Conservation (phyloP, 2,329 filamentous ascomycete genomes). For the Aspergillus udagawae region DNA sequence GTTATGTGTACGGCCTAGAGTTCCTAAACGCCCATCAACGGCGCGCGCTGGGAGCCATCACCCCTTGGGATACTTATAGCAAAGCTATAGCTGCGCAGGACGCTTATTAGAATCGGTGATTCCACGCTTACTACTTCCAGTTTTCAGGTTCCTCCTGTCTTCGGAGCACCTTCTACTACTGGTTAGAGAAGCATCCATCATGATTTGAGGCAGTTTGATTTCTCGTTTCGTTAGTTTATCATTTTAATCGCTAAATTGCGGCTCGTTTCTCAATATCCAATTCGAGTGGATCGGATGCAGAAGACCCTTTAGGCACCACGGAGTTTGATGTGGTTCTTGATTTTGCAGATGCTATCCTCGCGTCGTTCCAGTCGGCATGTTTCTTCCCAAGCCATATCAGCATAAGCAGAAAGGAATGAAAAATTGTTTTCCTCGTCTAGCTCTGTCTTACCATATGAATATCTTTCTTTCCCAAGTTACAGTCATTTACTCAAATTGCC, state of each 20-base stretch:
- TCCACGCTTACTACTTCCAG: background rate
- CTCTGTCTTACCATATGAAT: background rate
- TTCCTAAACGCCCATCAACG: slow-evolving; percentile 86
- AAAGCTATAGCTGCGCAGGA: slow-evolving; percentile 52
- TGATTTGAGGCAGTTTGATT: background rate
- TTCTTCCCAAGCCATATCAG: background rate
- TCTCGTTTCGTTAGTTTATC: background rate
- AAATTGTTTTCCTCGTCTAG: background rate
- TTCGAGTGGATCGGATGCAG: background rate
- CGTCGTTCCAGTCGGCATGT: background rate
- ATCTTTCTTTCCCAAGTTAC: background rate
- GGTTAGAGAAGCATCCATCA: background rate
- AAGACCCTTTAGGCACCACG: background rate
- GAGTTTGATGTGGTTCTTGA: background rate
- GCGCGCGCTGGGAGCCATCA: slow-evolving; percentile 81
- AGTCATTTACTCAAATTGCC: background rate
- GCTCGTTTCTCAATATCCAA: background rate
- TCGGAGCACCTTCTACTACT: background rate
- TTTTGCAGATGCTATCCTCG: background rate
- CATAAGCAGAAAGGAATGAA: background rate
- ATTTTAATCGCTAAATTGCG: background rate
- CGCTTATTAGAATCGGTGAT: slow-evolving; percentile 9
- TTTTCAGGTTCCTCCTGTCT: background rate
- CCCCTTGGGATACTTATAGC: slow-evolving; percentile 77
- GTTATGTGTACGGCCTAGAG: slow-evolving; percentile 88